Evolutionary conservation across 495 filamentous ascomycete species (phyloP), one percentile per base, ranked within the genome.

Genomic region (Recurvomyces mirabilis): DNA sequence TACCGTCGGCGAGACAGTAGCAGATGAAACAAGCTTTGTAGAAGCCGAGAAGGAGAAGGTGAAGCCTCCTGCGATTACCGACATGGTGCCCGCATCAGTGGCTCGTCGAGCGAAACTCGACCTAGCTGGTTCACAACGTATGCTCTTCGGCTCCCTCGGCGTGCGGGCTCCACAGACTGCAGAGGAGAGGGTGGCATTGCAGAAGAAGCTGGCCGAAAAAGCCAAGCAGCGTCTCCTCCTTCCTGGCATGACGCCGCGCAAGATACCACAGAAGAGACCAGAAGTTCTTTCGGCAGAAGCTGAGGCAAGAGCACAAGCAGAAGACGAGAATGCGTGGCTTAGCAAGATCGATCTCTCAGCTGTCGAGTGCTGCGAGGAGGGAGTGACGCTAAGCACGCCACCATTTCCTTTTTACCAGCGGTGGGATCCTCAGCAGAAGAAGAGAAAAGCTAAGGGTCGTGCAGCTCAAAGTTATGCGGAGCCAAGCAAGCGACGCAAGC

Each of bases 321-420:
- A 49, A 17, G 64, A 68, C 41, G 42, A 56, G 0, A 62, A 78
- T 6, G 58, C 65, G 29, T 96, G 89, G 89, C 74, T 74, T 48
- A 57, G 75, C 7, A 89, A 79, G 56, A 79, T 95, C 26, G 71
- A 66, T 30, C 58, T 84, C 22, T 74, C 71, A 40, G 89, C 87
- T 34, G 80, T 87, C 10, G 91, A 98, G 58, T 95, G 91, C 59
- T 65, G 87, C 37, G 64, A 75, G 1, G 42, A 51, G 19, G 36
- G 33, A 26, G 20, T 53, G 17, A 51, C 46, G 43, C 67, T 94
- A 24, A 86, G 74, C 43, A 71, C 79, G 17, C 88, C 91, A 0
- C 83, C 84, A 2, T 96, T 93, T 57, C 91, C 91, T 0, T 98
- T 96, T 52, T 65, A 79, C 11, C 85, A 93, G 60, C 77, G 82